These are phyloP conservation scores for Stagonosporopsis tanaceti DNA, from an alignment of 2,329 filamentous ascomycete species.

Conservation along the genomic window DNA sequence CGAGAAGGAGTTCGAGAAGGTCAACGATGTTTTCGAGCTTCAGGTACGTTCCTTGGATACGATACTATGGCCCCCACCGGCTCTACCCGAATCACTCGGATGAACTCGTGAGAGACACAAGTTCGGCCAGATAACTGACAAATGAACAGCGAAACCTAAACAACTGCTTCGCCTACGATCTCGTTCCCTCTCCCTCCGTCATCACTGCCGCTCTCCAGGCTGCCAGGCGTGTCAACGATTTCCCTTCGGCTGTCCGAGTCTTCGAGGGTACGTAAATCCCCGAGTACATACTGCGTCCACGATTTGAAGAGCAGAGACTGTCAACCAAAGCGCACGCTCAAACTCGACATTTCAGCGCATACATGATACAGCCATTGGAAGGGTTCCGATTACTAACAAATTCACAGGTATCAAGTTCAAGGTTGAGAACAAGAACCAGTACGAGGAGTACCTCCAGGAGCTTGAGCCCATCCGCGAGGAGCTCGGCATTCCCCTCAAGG, in stretches of 20 bases:
- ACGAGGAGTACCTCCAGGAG: constrained; percentile 94
- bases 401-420: constrained; percentile 91
- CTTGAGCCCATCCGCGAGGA: constrained; percentile 93
- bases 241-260: constrained; percentile 95
- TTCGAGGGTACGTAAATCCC: constrained; percentile 81
- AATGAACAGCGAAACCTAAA: constrained; percentile 83
- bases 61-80: constrained; percentile 20
- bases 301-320: not conserved
- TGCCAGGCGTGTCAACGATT: constrained; percentile 96
- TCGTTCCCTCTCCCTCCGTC: constrained; percentile 92
- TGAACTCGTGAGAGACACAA: constrained; percentile 4
- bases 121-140: constrained; percentile 27
- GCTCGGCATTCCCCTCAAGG: constrained; percentile 88
- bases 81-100: constrained; percentile 25
- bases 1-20: constrained; percentile 97
- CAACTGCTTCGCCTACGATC: constrained; percentile 99
- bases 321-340: not conserved
- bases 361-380: constrained; percentile 13
- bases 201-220: constrained; percentile 91
- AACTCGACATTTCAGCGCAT: not conserved
- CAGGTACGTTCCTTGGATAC: constrained; percentile 71
- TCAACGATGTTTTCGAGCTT: constrained; percentile 99
- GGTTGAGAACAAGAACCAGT: constrained; percentile 98
- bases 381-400: constrained; percentile 35
- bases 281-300: not conserved